Evolutionary conservation across 108 stramenopile genomes (phyloP).

Genomic region (Pseudonitzschia pungens): DNA sequence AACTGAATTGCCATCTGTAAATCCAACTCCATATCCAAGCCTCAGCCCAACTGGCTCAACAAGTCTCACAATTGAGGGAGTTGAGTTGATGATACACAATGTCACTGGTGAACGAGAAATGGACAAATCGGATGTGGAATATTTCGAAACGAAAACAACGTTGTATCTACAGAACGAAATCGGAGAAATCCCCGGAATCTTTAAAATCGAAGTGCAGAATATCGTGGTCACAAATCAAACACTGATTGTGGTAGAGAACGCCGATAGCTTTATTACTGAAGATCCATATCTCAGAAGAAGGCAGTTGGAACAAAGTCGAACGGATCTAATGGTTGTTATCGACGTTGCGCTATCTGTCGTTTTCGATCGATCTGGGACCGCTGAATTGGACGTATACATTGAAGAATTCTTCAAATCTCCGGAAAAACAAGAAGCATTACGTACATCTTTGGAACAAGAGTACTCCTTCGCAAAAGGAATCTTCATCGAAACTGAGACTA

Average conservation of each 20-base stretch:
- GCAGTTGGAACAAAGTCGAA: neutral
- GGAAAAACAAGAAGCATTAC: neutral
- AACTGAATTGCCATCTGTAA: neutral
- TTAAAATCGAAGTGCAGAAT: slow-evolving; percentile 10
- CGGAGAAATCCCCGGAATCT: neutral
- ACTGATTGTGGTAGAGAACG: neutral
- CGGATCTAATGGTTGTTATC: neutral
- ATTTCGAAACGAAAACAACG: slow-evolving; percentile 2
- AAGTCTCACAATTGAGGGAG: neutral
- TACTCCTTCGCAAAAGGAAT: neutral
- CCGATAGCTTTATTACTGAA: neutral
- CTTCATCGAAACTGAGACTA: neutral
- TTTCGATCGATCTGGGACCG: neutral
- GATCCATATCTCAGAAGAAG: neutral
- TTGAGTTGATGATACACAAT: neutral
- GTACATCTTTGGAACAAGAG: neutral
- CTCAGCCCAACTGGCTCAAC: slow-evolving; percentile 1
- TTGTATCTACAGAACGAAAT: slow-evolving; percentile 5
- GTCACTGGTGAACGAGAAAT: slow-evolving; percentile 8
- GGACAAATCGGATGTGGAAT: neutral
- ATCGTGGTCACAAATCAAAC: slow-evolving; percentile 8
- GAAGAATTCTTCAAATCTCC: slow-evolving; percentile 3
- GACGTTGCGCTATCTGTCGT: neutral
- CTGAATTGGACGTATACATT: neutral
- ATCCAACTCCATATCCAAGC: slow-evolving; percentile 1